These are phyloP conservation scores for Candida taoyuanica DNA, from an alignment of 805 yeast genomes.

Conservation along the genomic window DNA sequence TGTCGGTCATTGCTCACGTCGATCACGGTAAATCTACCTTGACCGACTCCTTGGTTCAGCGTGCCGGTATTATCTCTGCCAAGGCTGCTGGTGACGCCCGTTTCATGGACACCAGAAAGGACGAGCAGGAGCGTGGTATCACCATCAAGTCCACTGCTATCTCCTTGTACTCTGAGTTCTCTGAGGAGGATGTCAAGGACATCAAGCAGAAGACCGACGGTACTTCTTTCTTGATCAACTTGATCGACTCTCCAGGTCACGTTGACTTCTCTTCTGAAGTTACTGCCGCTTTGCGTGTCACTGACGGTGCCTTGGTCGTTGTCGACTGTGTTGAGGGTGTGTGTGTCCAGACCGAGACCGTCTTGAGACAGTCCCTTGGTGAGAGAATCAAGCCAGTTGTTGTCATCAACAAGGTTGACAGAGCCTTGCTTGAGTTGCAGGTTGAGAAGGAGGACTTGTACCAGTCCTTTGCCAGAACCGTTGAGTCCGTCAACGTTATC, in stretches of 20 bases:
- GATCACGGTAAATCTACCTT: slow-evolving; percentile 99
- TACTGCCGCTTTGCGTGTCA: slow-evolving; percentile 99
- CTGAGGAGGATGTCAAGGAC: slow-evolving; percentile 81
- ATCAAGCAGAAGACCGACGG: slow-evolving; percentile 84
- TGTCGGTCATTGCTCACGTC: slow-evolving; percentile 99
- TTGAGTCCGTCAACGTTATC: slow-evolving; percentile 98
- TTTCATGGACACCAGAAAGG: slow-evolving; percentile 99
- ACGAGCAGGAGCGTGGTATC: slow-evolving; percentile 99
- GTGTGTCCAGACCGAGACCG: slow-evolving; percentile 99
- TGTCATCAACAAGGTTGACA: slow-evolving; percentile 97
- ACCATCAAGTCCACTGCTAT: slow-evolving; percentile 99
- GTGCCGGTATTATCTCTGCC: slow-evolving; percentile 99
- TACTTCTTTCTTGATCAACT: slow-evolving; percentile 92
- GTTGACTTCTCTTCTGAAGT: slow-evolving; percentile 99
- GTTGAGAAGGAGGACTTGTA: slow-evolving; percentile 98
- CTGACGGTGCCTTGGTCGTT: slow-evolving; percentile 99
- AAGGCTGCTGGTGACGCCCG: slow-evolving; percentile 99
- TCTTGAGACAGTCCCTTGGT: slow-evolving; percentile 97
- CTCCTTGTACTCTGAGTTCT: slow-evolving; percentile 86
- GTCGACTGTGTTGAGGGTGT: slow-evolving; percentile 99
- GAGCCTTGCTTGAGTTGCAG: slow-evolving; percentile 98
- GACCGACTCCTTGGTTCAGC: slow-evolving; percentile 98
- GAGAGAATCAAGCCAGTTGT: slow-evolving; percentile 99
- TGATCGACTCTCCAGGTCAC: slow-evolving; percentile 99
- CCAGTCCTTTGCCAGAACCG: slow-evolving; percentile 98